Base-by-base conservation (phyloP, 2,329 filamentous ascomycete genomes). In the Seiridium unicorne region DNA sequence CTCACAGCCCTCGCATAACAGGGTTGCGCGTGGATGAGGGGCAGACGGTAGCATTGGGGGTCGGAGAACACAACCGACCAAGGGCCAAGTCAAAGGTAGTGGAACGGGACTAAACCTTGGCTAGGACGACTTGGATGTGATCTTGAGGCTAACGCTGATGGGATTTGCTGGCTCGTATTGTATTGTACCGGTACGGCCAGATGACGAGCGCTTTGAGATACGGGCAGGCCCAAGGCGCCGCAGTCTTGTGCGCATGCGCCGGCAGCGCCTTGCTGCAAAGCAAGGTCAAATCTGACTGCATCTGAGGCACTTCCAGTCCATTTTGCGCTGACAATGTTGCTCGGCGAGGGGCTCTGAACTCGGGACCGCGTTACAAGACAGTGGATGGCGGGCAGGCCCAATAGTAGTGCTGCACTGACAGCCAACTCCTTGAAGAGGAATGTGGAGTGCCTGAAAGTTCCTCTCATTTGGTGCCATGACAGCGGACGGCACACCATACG, bases 381-480 rank as follows among this genome's bases (percentile, higher is more conserved):
- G 18, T 26, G 18, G 18, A 26, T 26, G 18, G 18, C 18, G 38
- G 38, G 38, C 7, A 13, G 13, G 46, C 8, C 46, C 46, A n/a
- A 48, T 48, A 31, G 46, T 3, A 48, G 40, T n/a, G n/a, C 8
- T 8, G 31, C 11, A 9, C 46, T 13, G 9, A 32, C 9, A 32
- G 10, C 7, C 38, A n/a, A 42, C 13, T 55, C 36, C 32, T 18
- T 38, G 34, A 55, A 55, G n/a, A 35, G 51, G 51, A 38, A 55
- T 55, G 51, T 55, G 51, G 51, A 18, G 32, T 5, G 4, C 13
- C 36, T 31, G 7, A 44, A 31, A 55, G 51, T 35, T 42, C 51
- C 35, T 55, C 34, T 55, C 51, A 55, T 55, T 55, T 55, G 51
- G 36, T n/a, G 35, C 26, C 46, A 48, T 40, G 26, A 10, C 51